phyloP scores from a whole-genome alignment of 2,329 filamentous ascomycete species.

The Incumbomyces delicatus region DNA sequence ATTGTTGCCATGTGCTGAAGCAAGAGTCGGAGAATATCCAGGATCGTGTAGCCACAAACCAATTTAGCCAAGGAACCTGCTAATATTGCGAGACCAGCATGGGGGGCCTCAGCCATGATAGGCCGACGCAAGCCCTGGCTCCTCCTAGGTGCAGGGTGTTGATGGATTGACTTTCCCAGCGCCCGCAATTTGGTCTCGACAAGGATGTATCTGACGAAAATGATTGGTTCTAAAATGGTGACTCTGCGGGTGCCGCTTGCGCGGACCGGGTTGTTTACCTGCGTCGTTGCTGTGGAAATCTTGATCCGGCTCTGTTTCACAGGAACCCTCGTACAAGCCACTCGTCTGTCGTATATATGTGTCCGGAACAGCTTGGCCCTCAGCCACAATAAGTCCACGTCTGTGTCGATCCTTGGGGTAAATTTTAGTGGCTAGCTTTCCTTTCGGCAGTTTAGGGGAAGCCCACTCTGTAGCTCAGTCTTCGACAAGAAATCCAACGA shows the following conservation, averaged over 20 bases:
- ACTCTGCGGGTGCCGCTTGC: not conserved
- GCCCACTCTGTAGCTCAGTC: no score
- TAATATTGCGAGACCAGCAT: not conserved
- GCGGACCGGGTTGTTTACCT: constrained; percentile 3
- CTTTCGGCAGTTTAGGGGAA: no score
- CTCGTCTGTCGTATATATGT: no score
- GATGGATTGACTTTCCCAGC: not conserved
- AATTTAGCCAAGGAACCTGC: no score
- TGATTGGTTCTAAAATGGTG: not conserved
- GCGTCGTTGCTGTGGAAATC: constrained; percentile 5
- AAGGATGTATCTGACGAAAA: not conserved
- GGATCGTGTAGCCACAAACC: not conserved
- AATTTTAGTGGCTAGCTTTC: no score
- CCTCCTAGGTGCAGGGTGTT: not conserved
- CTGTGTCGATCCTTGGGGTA: no score
- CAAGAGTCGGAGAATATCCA: constrained; percentile 3
- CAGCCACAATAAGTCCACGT: no score
- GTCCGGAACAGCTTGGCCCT: no score
- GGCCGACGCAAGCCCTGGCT: not conserved
- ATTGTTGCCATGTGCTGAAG: not conserved
- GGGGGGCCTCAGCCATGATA: not conserved
- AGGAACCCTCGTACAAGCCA: not conserved
- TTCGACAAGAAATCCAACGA: no score
- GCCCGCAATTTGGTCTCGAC: not conserved
- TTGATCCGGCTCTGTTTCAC: not conserved